These are phyloP conservation scores for Huntiella abstrusa DNA, from an alignment of 2,329 filamentous ascomycete species.

Conservation along the genomic window DNA sequence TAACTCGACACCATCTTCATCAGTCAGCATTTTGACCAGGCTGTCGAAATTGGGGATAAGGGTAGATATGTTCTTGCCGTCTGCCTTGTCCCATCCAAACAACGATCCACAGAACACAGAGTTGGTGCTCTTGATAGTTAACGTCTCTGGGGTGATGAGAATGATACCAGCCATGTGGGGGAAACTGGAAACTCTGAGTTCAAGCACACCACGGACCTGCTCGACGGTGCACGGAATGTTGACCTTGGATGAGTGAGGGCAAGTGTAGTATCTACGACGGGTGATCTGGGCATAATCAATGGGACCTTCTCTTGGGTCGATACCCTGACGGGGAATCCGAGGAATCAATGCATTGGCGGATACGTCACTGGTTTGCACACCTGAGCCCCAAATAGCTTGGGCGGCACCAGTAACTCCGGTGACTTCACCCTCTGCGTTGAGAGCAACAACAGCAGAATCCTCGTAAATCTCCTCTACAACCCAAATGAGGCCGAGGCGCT, in stretches of 20 bases:
- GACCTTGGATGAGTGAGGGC: slow-evolving; percentile 54
- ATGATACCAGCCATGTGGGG: slow-evolving; percentile 96
- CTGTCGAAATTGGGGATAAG: slow-evolving; percentile 77
- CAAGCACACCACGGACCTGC: slow-evolving; percentile 46
- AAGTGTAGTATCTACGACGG: slow-evolving; percentile 65
- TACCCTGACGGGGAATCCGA: slow-evolving; percentile 58
- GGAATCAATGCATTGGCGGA: slow-evolving; percentile 66
- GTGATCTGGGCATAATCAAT: slow-evolving; percentile 61
- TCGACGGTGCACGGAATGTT: slow-evolving; percentile 74
- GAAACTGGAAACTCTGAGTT: slow-evolving; percentile 77
- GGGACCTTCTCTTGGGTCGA: slow-evolving; percentile 48
- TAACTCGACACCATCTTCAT: slow-evolving; percentile 69
- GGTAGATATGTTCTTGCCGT: slow-evolving; percentile 60
- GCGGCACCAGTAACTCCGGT: slow-evolving; percentile 53
- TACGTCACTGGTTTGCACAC: slow-evolving; percentile 45
- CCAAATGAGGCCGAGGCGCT: slow-evolving; percentile 85
- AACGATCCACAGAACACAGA: slow-evolving; percentile 83
- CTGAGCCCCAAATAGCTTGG: slow-evolving; percentile 70
- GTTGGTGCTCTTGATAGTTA: slow-evolving; percentile 81
- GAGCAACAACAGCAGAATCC: slow-evolving; percentile 59
- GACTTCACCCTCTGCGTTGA: slow-evolving; percentile 63
- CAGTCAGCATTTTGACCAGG: slow-evolving; percentile 60
- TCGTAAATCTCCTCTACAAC: slow-evolving; percentile 95
- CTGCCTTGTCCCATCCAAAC: slow-evolving; percentile 72
- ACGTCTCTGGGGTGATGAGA: slow-evolving; percentile 60